Evolutionary conservation across 805 yeast genomes (phyloP).

Genomic region (Candida vaughaniae): DNA sequence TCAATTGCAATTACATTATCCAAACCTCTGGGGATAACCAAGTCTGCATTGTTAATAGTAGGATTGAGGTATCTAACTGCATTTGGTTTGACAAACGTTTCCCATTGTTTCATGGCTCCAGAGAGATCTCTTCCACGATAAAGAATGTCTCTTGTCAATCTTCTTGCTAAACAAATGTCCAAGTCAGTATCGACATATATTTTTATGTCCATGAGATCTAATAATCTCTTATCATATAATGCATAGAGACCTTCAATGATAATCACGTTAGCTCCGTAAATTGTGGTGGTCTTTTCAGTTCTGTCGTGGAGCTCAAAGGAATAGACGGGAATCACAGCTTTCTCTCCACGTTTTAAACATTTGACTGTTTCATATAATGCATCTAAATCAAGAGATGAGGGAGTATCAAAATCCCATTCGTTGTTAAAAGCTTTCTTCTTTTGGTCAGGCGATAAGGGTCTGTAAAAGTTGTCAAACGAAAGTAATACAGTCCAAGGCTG

Average conservation of each 20-base stretch:
- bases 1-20: constrained; percentile 80
- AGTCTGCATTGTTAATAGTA: constrained; percentile 76
- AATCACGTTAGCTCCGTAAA: constrained; percentile 93
- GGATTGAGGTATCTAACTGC: constrained; percentile 74
- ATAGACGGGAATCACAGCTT: constrained; percentile 42
- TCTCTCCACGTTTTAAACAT: constrained; percentile 66
- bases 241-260: constrained; percentile 92
- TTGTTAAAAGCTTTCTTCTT: constrained; percentile 61
- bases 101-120: constrained; percentile 90
- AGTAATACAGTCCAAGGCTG: constrained; percentile 94
- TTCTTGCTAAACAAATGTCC: constrained; percentile 87
- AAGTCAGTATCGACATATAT: constrained; percentile 92
- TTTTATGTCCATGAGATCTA: constrained; percentile 79
- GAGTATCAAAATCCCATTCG: constrained; percentile 84
- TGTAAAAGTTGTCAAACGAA: constrained; percentile 89
- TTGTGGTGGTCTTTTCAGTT: constrained; percentile 64
- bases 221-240: constrained; percentile 63
- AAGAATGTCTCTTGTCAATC: constrained; percentile 82
- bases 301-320: constrained; percentile 71
- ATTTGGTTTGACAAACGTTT: constrained; percentile 86
- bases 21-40: constrained; percentile 87
- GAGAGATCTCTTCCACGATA: constrained; percentile 80
- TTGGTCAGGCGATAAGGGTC: constrained; percentile 64
- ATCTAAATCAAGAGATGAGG: constrained; percentile 81
- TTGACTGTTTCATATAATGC: constrained; percentile 60